phyloP scores from a whole-genome alignment of 208 protist genomes.

The Leishmania lainsoni region DNA sequence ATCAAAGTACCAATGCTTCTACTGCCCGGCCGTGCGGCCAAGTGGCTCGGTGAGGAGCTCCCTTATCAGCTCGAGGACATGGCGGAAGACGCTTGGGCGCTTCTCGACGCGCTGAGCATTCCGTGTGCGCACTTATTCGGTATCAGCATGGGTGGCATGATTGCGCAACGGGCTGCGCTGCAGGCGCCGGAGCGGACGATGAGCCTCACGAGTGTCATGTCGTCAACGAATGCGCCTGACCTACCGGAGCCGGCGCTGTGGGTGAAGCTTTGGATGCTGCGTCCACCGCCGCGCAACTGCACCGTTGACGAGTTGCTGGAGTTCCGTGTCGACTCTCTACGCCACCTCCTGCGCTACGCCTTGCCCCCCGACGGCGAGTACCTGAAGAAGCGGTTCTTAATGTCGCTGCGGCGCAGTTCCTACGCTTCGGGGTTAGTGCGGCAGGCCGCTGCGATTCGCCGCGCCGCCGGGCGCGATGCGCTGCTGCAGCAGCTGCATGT shows the following conservation, averaged over 20 bases:
- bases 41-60: slow-evolving; percentile 64
- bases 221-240: slow-evolving; percentile 72
- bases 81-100: slow-evolving; percentile 59
- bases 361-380: slow-evolving; percentile 64
- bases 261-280: slow-evolving; percentile 83
- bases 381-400: slow-evolving; percentile 59
- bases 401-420: slow-evolving; percentile 59
- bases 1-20: slow-evolving; percentile 56
- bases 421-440: slow-evolving; percentile 68
- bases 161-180: slow-evolving; percentile 63
- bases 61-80: slow-evolving; percentile 78
- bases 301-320: slow-evolving; percentile 69
- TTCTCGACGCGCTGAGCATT: slow-evolving; percentile 64
- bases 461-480: slow-evolving; percentile 51
- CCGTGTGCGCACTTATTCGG: slow-evolving; percentile 69
- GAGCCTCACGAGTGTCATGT: slow-evolving; percentile 79
- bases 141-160: slow-evolving; percentile 87
- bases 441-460: slow-evolving; percentile 68
- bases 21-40: slow-evolving; percentile 42
- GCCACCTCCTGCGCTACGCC: slow-evolving; percentile 45
- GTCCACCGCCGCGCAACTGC: slow-evolving; percentile 57
- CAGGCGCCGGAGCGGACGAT: slow-evolving; percentile 59
- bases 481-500: slow-evolving; percentile 41
- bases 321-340: slow-evolving; percentile 62
- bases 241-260: slow-evolving; percentile 65